These are phyloP conservation scores for Blastobotrys parvus DNA, from an alignment of 805 yeast genomes.

Conservation along the genomic window DNA sequence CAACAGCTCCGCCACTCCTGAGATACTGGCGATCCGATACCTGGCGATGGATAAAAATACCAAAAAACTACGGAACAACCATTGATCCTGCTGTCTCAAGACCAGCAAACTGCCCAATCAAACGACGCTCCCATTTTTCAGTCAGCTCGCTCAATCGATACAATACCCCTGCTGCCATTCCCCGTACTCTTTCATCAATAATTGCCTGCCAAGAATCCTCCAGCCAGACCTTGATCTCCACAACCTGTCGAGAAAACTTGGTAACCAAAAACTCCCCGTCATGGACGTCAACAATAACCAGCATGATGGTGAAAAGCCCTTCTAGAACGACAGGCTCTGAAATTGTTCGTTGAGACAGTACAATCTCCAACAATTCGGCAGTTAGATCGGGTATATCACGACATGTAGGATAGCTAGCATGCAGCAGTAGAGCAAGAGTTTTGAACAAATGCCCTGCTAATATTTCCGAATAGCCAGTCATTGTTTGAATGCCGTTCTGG, in stretches of 20 bases:
- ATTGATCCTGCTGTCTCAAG: constrained; percentile 7
- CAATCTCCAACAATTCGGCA: constrained; percentile 36
- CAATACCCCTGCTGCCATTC: constrained; percentile 27
- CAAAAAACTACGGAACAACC: not conserved
- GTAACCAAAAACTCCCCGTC: constrained; percentile 22
- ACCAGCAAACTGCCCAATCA: constrained; percentile 14
- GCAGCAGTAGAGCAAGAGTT: constrained; percentile 49
- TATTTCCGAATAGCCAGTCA: constrained; percentile 48
- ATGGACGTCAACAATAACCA: constrained; percentile 26
- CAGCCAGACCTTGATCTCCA: constrained; percentile 25
- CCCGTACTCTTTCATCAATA: constrained; percentile 21
- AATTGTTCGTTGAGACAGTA: constrained; percentile 14
- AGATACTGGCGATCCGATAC: no score
- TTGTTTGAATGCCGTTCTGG: constrained; percentile 33
- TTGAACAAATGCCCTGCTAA: constrained; percentile 51
- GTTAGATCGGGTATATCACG: constrained; percentile 48
- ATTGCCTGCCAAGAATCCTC: constrained; percentile 24
- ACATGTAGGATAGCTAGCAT: constrained; percentile 50
- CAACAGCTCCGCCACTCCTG: no score
- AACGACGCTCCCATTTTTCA: constrained; percentile 18
- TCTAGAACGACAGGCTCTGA: constrained; percentile 21
- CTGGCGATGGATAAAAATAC: no score
- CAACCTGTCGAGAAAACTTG: constrained; percentile 22
- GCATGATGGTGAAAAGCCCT: constrained; percentile 24
- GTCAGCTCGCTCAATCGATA: constrained; percentile 21